These are phyloP conservation scores for Phytophthora pisi DNA, from an alignment of 352 stramenopile genomes.

Conservation along the genomic window DNA sequence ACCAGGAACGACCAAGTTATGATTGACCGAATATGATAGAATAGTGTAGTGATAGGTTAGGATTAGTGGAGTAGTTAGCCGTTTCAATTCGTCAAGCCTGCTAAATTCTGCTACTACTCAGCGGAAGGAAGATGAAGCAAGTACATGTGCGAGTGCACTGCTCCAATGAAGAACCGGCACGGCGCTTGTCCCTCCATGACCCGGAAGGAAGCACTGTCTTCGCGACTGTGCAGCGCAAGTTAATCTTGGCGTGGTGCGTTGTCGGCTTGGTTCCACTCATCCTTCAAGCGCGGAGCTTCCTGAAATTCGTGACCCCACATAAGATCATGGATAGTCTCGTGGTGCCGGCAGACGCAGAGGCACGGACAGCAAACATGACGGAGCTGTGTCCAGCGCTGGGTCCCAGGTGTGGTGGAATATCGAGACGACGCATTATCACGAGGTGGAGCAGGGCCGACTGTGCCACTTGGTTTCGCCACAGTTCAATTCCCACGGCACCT, in stretches of 20 bases:
- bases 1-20: background rate
- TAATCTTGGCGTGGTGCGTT: background rate
- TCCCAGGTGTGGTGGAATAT: background rate
- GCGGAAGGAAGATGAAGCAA: background rate
- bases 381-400: background rate
- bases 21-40: background rate
- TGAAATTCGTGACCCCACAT: background rate
- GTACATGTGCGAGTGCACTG: background rate
- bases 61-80: background rate
- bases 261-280: background rate
- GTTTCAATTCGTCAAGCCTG: background rate
- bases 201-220: background rate
- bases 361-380: background rate
- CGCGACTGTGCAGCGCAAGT: background rate
- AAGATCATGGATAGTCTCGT: background rate
- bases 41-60: background rate
- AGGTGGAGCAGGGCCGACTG: background rate
- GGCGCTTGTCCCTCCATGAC: background rate
- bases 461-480: background rate
- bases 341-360: background rate
- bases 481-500: background rate
- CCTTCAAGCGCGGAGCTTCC: background rate
- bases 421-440: background rate
- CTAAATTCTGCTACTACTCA: background rate
- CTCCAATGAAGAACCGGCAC: background rate